Conservation (phyloP, 805 yeast species). For the Myxozyma kluyveri region DNA sequence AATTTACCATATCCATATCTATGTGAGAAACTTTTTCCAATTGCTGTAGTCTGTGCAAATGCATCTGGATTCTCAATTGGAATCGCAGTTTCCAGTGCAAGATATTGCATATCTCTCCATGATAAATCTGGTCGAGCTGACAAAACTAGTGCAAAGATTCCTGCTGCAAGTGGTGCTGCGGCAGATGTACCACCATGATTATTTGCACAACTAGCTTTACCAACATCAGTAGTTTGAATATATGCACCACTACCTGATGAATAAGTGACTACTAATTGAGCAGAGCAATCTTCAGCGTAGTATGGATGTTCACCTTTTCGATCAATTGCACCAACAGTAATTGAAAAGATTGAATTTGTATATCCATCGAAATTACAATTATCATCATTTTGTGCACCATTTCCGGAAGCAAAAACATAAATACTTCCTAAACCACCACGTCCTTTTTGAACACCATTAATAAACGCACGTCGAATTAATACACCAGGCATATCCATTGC, state of each 20-base stretch:
- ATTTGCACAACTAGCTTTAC: conserved; percentile 66
- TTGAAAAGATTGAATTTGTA: conserved; percentile 90
- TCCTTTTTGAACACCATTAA: conserved; percentile 83
- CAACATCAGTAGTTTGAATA: conserved; percentile 68
- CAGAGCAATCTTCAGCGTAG: conserved; percentile 90
- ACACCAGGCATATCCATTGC: conserved; percentile 82
- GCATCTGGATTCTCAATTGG: conserved; percentile 67
- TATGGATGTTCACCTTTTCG: conserved; percentile 80
- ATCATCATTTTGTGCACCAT: conserved; percentile 80
- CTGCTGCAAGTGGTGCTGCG: conserved; percentile 98
- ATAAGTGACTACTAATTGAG: conserved; percentile 90
- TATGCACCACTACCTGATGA: conserved; percentile 87
- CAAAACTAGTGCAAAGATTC: conserved; percentile 80
- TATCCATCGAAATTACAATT: conserved; percentile 97
- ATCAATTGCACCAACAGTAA: conserved; percentile 93
- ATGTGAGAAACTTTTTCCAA: conserved; percentile 72
- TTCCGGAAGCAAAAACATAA: conserved; percentile 94
- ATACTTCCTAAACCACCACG: conserved; percentile 77
- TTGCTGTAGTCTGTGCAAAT: conserved; percentile 68
- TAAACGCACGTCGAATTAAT: conserved; percentile 73
- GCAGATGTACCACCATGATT: conserved; percentile 97
- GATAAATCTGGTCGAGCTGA: conserved; percentile 82
- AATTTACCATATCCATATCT: conserved; percentile 88
- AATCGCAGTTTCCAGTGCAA: conserved; percentile 67
- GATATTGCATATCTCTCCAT: conserved; percentile 93